phyloP scores from a whole-genome alignment of 345 rosid species.

The Euphorbia tirucalli region DNA sequence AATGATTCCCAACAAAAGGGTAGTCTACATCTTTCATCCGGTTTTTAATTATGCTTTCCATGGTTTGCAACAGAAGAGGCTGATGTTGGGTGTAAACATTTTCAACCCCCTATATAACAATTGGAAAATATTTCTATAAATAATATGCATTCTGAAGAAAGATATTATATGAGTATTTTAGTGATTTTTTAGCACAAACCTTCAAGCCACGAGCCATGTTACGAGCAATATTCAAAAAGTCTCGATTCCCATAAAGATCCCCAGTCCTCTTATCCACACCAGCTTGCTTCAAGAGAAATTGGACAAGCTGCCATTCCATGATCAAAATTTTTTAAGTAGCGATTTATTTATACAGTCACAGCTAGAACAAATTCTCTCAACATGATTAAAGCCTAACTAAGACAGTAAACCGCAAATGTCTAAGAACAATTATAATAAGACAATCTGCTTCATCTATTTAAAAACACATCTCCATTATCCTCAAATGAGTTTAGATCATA shows the following conservation, averaged over 20 bases:
- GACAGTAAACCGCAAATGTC: background rate
- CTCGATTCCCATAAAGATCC: conserved; percentile 93
- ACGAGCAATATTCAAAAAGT: conserved; percentile 91
- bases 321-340: conserved; percentile 26
- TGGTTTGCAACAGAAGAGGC: conserved; percentile 89
- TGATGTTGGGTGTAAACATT: conserved; percentile 98
- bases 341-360: conserved; percentile 8
- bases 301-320: conserved; percentile 70
- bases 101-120: conserved; percentile 70
- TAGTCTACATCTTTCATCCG: conserved; percentile 90
- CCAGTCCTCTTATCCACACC: conserved; percentile 91
- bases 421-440: background rate
- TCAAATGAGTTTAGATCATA: background rate
- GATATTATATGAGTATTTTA: background rate
- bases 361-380: background rate
- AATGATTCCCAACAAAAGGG: conserved; percentile 92
- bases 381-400: background rate
- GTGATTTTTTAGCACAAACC: conserved; percentile 41
- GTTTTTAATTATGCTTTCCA: conserved; percentile 91
- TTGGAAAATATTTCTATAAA: background rate
- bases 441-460: background rate
- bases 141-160: background rate
- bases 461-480: no score
- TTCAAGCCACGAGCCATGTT: conserved; percentile 99
- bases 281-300: conserved; percentile 93